Evolutionary conservation across 805 yeast genomes (phyloP), one percentile per base, ranked within the genome.

Genomic region (Dipodascus geniculatus): DNA sequence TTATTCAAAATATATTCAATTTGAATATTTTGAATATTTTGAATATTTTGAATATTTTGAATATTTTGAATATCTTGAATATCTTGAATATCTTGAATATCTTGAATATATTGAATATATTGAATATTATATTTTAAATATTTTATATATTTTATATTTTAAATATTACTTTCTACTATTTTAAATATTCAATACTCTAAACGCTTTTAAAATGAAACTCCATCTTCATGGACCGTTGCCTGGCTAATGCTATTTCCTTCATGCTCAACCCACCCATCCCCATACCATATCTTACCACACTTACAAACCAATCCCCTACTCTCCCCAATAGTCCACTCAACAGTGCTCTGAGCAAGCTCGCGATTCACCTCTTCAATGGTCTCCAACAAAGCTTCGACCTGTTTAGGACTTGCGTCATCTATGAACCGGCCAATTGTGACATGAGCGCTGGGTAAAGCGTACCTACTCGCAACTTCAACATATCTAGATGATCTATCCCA

Each of bases 361-460:
- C 42, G 42, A 50, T 59, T 59, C 22, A 59, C 44, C 20, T 53
- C 52, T 20, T 59, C 62, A 8, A 60, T 23, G 2, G 53, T 20
- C 8, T 23, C 33, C 14, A 60, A 16, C 55, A 60, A 55, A 2
- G 24, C 31, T 24, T 52, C 54, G 22, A 58, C 52, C 9, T 54
- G 22, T 3, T 52, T 42, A 1, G 28, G 24, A 4, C 56, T 47
- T 1, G 57, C 54, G 23, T 54, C 53, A 23, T 24, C 49, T 22
- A 55, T 52, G 48, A 60, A 60, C 1, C 64, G 49, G 2, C 60
- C 62, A 19, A 61, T 57, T 2, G 63, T 58, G 51, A 61, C 51
- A 42, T 61, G 64, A 3, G 60, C 60, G 14, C 58, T 54, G 0
- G 64, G 64, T 9, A 53, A 53, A 14, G 51, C 55, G 42, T 61